Percentiles rank a stretch among this genome's conserved stretches.
phyloP scores from a whole-genome alignment of 2,329 filamentous ascomycete genomes.

The Metarhizium anisopliae region DNA sequence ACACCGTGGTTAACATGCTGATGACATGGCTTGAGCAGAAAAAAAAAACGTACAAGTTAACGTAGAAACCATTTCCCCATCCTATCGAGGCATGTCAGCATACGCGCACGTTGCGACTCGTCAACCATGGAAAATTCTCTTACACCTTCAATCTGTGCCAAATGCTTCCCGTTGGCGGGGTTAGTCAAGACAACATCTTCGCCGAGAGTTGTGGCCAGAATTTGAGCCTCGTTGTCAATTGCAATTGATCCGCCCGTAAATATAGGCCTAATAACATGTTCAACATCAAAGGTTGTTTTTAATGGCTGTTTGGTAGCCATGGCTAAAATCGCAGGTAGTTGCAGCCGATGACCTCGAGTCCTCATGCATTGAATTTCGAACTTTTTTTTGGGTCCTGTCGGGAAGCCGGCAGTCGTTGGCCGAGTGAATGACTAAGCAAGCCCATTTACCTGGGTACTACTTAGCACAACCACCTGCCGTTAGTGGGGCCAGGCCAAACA shows the following conservation, averaged over 20 bases:
- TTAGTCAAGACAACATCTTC: slow-evolving; percentile 88
- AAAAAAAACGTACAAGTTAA: slow-evolving; percentile 43
- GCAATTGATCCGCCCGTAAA: slow-evolving; percentile 87
- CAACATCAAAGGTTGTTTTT: slow-evolving; percentile 85
- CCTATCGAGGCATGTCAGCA: slow-evolving; percentile 32
- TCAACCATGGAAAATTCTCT: slow-evolving; percentile 7
- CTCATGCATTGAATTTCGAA: neutral
- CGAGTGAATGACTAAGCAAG: neutral
- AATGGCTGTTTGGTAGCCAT: slow-evolving; percentile 54
- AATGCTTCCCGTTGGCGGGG: slow-evolving; percentile 69
- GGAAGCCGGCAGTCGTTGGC: neutral
- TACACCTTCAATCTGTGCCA: slow-evolving; percentile 83
- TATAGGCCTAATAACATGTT: slow-evolving; percentile 78
- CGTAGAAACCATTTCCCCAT: slow-evolving; percentile 73
- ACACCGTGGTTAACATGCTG: slow-evolving; percentile 9
- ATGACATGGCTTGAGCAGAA: no score
- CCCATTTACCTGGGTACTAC: neutral
- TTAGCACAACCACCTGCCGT: neutral
- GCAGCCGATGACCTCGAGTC: neutral
- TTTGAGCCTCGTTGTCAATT: slow-evolving; percentile 69
- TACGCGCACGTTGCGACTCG: neutral
- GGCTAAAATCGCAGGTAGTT: slow-evolving; percentile 5
- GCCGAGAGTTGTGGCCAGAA: slow-evolving; percentile 82
- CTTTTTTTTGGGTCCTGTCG: slow-evolving; percentile 6
- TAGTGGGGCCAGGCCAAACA: neutral